A percentile compares a stretch with the other conserved stretches of the same genome.
These are phyloP conservation scores for Aspergillus wentii DNA, from an alignment of 495 filamentous ascomycete species.

Conservation along the genomic window DNA sequence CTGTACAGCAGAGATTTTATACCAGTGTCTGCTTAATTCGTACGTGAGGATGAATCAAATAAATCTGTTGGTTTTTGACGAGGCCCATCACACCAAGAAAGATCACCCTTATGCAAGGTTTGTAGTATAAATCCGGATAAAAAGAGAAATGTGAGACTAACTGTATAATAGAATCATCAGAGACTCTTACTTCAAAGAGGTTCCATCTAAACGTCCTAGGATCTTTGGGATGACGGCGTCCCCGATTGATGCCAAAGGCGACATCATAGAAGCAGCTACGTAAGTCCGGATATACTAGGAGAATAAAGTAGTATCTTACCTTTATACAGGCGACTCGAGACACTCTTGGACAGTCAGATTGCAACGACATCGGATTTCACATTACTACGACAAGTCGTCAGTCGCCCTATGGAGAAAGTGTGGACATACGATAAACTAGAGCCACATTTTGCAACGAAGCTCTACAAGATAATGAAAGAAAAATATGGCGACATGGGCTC, in stretches of 20 bases:
- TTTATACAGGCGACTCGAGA: constrained; percentile 61
- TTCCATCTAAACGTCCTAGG: constrained; percentile 54
- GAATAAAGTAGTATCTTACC: constrained; percentile 5
- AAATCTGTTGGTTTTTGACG: constrained; percentile 92
- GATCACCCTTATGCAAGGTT: constrained; percentile 83
- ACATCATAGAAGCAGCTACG: constrained; percentile 64
- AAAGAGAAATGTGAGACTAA: constrained; percentile 7
- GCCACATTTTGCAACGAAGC: constrained; percentile 54
- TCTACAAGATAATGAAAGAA: constrained; percentile 53
- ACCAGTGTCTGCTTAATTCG: constrained; percentile 71
- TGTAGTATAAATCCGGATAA: constrained; percentile 3
- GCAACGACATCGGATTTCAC: constrained; percentile 69
- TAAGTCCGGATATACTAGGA: constrained; percentile 18
- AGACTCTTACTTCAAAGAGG: constrained; percentile 64
- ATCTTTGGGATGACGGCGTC: constrained; percentile 98
- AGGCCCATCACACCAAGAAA: constrained; percentile 96
- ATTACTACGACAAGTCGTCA: constrained; percentile 54
- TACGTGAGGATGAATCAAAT: constrained; percentile 79
- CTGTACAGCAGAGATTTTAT: constrained; percentile 85
- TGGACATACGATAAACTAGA: constrained; percentile 51
- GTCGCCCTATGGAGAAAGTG: constrained; percentile 55
- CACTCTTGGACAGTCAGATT: constrained; percentile 72
- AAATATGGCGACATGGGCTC: constrained; percentile 51
- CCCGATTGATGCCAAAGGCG: constrained; percentile 78
- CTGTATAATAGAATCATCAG: constrained; percentile 62